phyloP scores from a whole-genome alignment of 441 rosid species.

The Pelargonium myrrhifolium region DNA sequence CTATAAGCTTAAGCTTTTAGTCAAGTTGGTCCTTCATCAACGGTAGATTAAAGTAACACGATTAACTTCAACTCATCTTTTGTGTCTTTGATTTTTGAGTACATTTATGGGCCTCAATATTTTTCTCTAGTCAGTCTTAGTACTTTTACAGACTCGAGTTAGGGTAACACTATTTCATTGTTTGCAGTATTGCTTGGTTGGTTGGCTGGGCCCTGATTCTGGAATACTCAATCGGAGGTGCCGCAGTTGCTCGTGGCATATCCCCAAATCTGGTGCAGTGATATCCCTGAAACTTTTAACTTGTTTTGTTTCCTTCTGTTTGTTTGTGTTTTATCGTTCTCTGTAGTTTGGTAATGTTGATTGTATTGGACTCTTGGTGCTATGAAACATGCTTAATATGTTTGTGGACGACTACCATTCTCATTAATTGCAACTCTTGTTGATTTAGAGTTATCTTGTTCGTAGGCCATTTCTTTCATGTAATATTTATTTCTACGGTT shows the following conservation, averaged over 20 bases:
- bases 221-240: slow-evolving; percentile 91
- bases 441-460: neutral
- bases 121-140: neutral
- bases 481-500: neutral
- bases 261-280: slow-evolving; percentile 82
- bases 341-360: neutral
- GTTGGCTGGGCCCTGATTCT: slow-evolving; percentile 90
- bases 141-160: slow-evolving; percentile 3
- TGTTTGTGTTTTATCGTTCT: neutral
- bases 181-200: slow-evolving; percentile 82
- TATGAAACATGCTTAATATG: neutral
- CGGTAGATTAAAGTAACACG: no score
- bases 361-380: neutral
- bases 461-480: neutral
- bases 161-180: neutral
- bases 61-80: neutral
- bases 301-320: neutral
- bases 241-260: slow-evolving; percentile 97
- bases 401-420: neutral
- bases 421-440: neutral
- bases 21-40: no score
- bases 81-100: neutral
- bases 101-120: neutral
- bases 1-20: no score
- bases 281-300: neutral